Evolutionary conservation across 768 basidiomycete species (phyloP), one percentile per base, ranked within the genome.

Genomic region (Lactifluus rugatus): DNA sequence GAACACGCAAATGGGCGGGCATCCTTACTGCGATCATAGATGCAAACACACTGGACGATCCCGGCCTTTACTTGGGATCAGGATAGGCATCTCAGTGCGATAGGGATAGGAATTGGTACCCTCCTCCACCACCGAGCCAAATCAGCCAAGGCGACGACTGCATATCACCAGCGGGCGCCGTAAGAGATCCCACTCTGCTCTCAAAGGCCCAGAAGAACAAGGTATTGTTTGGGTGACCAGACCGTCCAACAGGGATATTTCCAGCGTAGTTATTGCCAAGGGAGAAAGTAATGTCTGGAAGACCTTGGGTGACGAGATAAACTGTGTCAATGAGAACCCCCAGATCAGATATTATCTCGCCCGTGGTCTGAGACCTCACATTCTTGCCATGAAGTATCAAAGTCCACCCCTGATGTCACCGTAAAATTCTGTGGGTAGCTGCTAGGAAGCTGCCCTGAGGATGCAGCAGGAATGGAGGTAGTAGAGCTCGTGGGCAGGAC

Each of bases 41-140:
- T 5, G 85, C 85, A 46, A 77, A 70, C 66, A 87, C 71, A 67
- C 85, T 85, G 13, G 87, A 87, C 5, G 84, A 79, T 19, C 87
- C 87, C 3, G 86, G 85, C 17, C 86, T 77, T 52, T 14, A 16
- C 19, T 10, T 11, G 3, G 2, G 11, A 44, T 23, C 8, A 23
- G 42, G 21, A 13, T 23, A 4, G 19, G 21, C 26, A 42, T 25
- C 44, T 48, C 32, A 36, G 25, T 32, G 2, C 10, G 45, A 13
- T 13, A 48, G 8, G n/a, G n/a, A 49, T 19, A 26, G 32, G 19
- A 49, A 13, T 50, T 25, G 26, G 23, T 26, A 53, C 49, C 51
- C 69, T 25, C 51, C 71, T 66, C 72, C 72, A 54, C 72, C 72
- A 34, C 71, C 70, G 41, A 74, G 68, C 72, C 73, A 74, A 41